Conservation (phyloP, 495 filamentous ascomycete genomes). For the Entonaema liquescens region DNA sequence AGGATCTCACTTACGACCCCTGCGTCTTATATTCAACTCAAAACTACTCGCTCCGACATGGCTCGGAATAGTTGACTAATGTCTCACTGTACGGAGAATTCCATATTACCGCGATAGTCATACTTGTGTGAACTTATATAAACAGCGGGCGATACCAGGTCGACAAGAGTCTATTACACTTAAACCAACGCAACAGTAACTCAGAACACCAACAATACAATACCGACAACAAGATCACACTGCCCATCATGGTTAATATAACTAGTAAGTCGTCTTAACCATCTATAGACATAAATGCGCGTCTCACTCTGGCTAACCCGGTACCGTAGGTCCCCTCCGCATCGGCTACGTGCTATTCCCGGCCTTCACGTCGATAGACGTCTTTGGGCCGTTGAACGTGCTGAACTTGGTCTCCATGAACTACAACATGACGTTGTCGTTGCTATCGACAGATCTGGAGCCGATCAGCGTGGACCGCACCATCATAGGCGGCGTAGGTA, state of each 20-base stretch:
- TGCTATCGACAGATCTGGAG: conserved; percentile 62
- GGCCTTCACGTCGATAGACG: conserved; percentile 58
- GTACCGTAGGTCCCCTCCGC: conserved; percentile 34
- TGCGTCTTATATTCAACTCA: conserved; percentile 15
- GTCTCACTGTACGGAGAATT: background rate
- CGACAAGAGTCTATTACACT: background rate
- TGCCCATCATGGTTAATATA: conserved; percentile 31
- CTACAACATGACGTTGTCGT: conserved; percentile 52
- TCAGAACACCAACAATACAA: background rate
- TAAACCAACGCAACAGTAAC: background rate
- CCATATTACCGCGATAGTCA: conserved; percentile 3
- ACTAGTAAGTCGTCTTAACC: conserved; percentile 13
- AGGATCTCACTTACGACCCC: background rate
- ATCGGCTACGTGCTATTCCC: conserved; percentile 53
- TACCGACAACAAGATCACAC: background rate
- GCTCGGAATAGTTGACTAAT: background rate
- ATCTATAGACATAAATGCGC: background rate
- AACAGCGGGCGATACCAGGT: background rate
- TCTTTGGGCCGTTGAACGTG: conserved; percentile 65
- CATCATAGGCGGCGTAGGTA: conserved; percentile 9
- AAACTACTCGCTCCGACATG: conserved; percentile 11
- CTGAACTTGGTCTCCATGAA: conserved; percentile 62
- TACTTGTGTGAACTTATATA: background rate
- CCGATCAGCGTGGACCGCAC: conserved; percentile 51
- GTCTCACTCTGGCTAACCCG: conserved; percentile 1